Base-by-base conservation (phyloP, 192 early-diverging fungal species). In the Umbelopsis sp. region DNA sequence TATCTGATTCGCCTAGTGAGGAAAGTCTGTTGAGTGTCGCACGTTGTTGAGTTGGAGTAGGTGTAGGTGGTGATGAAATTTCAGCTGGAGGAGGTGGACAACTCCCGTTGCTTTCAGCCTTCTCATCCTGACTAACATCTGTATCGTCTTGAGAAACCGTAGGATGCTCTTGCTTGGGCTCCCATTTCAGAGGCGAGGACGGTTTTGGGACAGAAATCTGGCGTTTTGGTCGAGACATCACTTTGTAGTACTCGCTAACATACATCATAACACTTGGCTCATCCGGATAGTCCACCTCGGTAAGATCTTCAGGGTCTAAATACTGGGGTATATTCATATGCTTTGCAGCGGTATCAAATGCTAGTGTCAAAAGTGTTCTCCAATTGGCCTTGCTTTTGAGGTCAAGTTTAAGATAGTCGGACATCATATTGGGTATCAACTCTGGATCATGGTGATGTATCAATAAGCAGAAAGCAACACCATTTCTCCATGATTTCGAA, bases 241-340 rank as follows among this genome's bases (percentile, higher is more conserved):
- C 74, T 21, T 83, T 77, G 44, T 86, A 83, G 43, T 81, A 86
- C 66, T 86, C 84, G 12, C 75, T 77, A 29, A 86, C 80, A 52
- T 86, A 86, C 65, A 83, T 83, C 82, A 86, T 83, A 20, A 86
- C 76, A 21, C 80, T 82, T 34, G 82, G 74, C 69, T 86, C 84
- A 49, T 86, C 82, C 0, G 84, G 84, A n/a, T 72, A 80, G 66
- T 86, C 84, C 1, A 83, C 78, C 24, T 80, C 84, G 3, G 82
- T 67, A 22, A 86, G 44, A 70, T 86, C 84, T 16, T 80, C 80
- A 1, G 82, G 75, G 43, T 86, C 84, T 3, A 86, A 49, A 29
- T 82, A 78, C 11, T 54, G 7, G 12, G 80, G 78, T 12, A 86
- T 71, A 1, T 69, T 53, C 80, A 86, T 82, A 16, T 81, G 74